Base-by-base conservation (phyloP, 2,329 filamentous ascomycete species). In the Xylariaceae sp. region DNA sequence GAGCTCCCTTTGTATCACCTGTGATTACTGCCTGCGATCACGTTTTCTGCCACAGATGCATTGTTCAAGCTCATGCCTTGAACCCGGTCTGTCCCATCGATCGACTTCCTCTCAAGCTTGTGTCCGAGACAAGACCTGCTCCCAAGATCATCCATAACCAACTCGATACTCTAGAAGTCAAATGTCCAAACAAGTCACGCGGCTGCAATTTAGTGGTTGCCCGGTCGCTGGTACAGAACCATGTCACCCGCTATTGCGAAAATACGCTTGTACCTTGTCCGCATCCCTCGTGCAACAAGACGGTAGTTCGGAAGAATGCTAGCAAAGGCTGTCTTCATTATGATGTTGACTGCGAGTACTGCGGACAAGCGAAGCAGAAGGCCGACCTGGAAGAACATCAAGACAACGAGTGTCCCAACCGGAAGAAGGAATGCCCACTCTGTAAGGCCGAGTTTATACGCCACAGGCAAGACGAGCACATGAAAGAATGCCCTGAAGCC, bases 21-120 rank as follows among this genome's bases (percentile, higher is more conserved):
- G 76, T 85, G 46, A 85, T 85, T 42, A 87, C 85, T 0, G 74
- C 75, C 7, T 89, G 86, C 71, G 82, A 86, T 55, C 86, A 89
- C 68, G 85, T 84, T 12, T 89, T 89, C 67, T 89, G 86, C 65
- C 79, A 80, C 49, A 75, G 75, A 3, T 89, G 86, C 65, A 74
- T 88, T 21, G 64, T 72, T 44, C 73, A 77, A 57, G 74, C 79
- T 7, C 72, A 78, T 50, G 69, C 72, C 49, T 67, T 75, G 32
- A 77, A 74, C 49, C 68, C 75, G 53, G 71, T 75, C 32, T 88
- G 85, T 56, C 85, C 85, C 2, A 79, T 87, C 53, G 85, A 87
- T 68, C 78, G 85, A n/a, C 76, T 70, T 26, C 69, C 69, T 12
- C 65, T 72, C 9, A 71, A 76, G 56, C 69, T 72, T 19, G 63